phyloP scores from a whole-genome alignment of 2,329 filamentous ascomycete species.

The Arthroderma sp. region DNA sequence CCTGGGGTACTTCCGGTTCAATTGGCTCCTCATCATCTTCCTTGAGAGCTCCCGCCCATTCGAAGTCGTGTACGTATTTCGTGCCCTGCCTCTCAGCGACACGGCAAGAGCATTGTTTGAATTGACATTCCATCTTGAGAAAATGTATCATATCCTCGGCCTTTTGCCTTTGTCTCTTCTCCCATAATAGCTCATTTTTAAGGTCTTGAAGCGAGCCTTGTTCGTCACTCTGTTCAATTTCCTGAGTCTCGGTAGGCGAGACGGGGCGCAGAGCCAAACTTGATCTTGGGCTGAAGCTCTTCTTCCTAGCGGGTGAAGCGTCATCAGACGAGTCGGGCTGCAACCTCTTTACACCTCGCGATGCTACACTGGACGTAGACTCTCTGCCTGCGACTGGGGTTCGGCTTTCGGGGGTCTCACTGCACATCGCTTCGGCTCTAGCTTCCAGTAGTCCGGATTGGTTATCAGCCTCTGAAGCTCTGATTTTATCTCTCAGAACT shows the following conservation, averaged over 20 bases:
- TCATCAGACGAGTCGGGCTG: conserved; percentile 7
- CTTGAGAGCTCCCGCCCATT: conserved; percentile 15
- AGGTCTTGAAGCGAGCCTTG: conserved; percentile 28
- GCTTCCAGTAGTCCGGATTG: conserved; percentile 21
- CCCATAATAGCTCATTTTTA: conserved; percentile 37
- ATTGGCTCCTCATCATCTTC: conserved; percentile 3
- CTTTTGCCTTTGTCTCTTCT: conserved; percentile 37
- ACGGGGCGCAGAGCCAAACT: too few species aligned
- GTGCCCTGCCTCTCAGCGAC: conserved; percentile 30
- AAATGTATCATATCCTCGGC: conserved; percentile 45
- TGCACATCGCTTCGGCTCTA: conserved; percentile 17
- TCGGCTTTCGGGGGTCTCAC: conserved; percentile 10
- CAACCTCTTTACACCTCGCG: conserved; percentile 20
- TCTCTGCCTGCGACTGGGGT: conserved; percentile 21
- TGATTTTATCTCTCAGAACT: conserved; percentile 28
- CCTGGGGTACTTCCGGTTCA: background rate
- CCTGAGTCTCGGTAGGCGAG: too few species aligned
- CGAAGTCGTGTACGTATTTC: conserved; percentile 27
- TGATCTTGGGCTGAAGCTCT: background rate
- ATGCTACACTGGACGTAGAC: conserved; percentile 20
- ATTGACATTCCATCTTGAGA: conserved; percentile 37
- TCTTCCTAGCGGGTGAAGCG: conserved; percentile 7
- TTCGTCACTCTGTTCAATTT: conserved; percentile 8
- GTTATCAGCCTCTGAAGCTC: conserved; percentile 26
- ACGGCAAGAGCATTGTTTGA: conserved; percentile 35